Evolutionary conservation across 148 eudicot genomes (phyloP).

Genomic region (Camellia japonica): DNA sequence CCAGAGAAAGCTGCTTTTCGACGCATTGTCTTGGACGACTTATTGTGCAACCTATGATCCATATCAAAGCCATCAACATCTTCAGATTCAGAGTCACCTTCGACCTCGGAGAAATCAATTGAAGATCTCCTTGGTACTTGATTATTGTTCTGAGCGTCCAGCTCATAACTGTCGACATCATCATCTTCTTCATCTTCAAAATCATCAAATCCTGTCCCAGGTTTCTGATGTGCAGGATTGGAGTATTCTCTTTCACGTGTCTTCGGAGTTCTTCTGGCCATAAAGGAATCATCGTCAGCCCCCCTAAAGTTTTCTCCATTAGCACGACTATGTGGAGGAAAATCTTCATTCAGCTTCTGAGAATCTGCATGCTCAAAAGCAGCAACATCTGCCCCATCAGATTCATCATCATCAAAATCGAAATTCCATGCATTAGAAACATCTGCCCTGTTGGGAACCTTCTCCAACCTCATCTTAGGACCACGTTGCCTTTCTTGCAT

Average conservation of each 20-base stretch:
- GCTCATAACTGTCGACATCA: constrained; percentile 71
- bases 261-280: constrained; percentile 36
- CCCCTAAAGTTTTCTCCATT: constrained; percentile 35
- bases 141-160: constrained; percentile 49
- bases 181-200: constrained; percentile 85
- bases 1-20: constrained; percentile 29
- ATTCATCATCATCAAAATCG: constrained; percentile 93
- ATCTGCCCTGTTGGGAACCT: constrained; percentile 45
- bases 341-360: constrained; percentile 49
- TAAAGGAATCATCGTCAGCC: constrained; percentile 29
- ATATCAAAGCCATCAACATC: constrained; percentile 32
- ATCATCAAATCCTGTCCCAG: constrained; percentile 73
- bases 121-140: constrained; percentile 41
- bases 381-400: constrained; percentile 99
- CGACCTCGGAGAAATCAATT: constrained; percentile 75
- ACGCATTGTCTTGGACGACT: constrained; percentile 31
- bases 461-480: constrained; percentile 40
- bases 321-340: constrained; percentile 33
- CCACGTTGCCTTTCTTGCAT: constrained; percentile 51
- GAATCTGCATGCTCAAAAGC: constrained; percentile 96
- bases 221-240: constrained; percentile 28
- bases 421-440: constrained; percentile 96
- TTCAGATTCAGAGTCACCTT: constrained; percentile 66
- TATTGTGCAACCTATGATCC: constrained; percentile 24
- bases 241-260: constrained; percentile 33